A percentile compares a stretch with the other conserved stretches of the same genome.
Evolutionary conservation across 2,329 filamentous ascomycete genomes (phyloP).

Genomic region (Chaetomium olivaceum): DNA sequence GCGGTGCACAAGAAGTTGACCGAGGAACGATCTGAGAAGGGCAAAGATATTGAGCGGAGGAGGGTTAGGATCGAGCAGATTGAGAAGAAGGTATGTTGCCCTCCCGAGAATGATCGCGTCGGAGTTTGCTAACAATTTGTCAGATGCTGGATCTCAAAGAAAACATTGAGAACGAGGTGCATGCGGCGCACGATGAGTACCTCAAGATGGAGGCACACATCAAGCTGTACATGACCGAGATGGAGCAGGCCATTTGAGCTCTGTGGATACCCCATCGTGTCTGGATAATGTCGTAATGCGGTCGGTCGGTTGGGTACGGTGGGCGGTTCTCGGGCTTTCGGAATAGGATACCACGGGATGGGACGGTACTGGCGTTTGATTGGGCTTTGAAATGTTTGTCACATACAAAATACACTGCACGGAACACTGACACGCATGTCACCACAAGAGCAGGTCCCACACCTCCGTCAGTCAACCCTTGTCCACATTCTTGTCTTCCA

Average conservation of each 20-base stretch:
- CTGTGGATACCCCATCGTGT: conserved; percentile 5
- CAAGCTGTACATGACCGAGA: conserved; percentile 96
- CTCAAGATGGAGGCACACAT: conserved; percentile 97
- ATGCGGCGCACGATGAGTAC: conserved; percentile 88
- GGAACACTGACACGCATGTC: conserved; percentile 4
- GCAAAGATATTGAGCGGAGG: conserved; percentile 86
- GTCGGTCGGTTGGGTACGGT: conserved; percentile 26
- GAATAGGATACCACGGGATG: conserved; percentile 39
- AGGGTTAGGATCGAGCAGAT: conserved; percentile 96
- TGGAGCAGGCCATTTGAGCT: conserved; percentile 78
- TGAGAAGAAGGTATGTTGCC: conserved; percentile 82
- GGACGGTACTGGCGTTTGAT: conserved; percentile 13
- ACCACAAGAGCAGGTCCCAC: background rate
- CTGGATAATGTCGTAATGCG: conserved; percentile 36
- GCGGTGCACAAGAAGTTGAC: conserved; percentile 76
- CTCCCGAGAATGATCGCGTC: background rate
- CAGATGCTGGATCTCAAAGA: conserved; percentile 98
- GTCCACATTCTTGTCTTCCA: background rate
- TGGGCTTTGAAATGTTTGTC: background rate
- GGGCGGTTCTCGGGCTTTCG: conserved; percentile 6
- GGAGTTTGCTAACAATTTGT: conserved; percentile 33
- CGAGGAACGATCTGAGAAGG: conserved; percentile 83
- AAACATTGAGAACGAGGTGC: conserved; percentile 93
- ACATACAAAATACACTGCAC: conserved; percentile 9
- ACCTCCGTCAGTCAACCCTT: background rate